Conservation (phyloP, 768 basidiomycete species). For the Phlegmacium glaucopus region DNA sequence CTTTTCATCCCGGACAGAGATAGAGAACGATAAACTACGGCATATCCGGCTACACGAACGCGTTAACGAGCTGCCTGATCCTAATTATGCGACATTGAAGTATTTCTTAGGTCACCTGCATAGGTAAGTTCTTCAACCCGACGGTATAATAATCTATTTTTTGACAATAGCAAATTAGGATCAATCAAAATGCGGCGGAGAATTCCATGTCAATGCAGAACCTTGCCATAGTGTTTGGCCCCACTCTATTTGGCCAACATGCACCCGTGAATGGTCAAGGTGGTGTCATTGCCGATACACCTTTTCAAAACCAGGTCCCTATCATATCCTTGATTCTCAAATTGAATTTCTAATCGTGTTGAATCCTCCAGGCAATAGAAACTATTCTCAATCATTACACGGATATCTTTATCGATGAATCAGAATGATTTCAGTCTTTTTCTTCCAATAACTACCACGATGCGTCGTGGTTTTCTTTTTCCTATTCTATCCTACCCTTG, state of each 20-base stretch:
- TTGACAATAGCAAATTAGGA: slow-evolving; percentile 36
- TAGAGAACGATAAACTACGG: slow-evolving; percentile 91
- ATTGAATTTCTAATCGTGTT: slow-evolving; percentile 4
- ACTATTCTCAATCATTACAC: slow-evolving; percentile 92
- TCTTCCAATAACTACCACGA: slow-evolving; percentile 1
- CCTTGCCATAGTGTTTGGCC: slow-evolving; percentile 95
- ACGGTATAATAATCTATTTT: not conserved
- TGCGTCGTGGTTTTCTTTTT: slow-evolving; percentile 1
- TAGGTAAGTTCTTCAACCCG: slow-evolving; percentile 43
- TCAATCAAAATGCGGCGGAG: slow-evolving; percentile 66
- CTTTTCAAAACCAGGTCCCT: slow-evolving; percentile 68
- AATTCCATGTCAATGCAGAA: slow-evolving; percentile 96
- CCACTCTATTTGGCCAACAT: slow-evolving; percentile 87
- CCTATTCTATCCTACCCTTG: slow-evolving; percentile 1
- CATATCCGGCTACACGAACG: slow-evolving; percentile 96
- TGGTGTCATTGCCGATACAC: slow-evolving; percentile 64
- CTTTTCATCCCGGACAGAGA: slow-evolving; percentile 43
- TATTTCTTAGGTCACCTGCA: slow-evolving; percentile 93
- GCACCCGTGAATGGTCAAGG: slow-evolving; percentile 51
- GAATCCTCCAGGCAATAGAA: slow-evolving; percentile 72
- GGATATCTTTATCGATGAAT: slow-evolving; percentile 95
- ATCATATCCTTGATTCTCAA: slow-evolving; percentile 9
- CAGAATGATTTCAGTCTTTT: slow-evolving; percentile 33
- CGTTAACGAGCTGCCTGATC: slow-evolving; percentile 95
- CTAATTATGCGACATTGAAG: slow-evolving; percentile 98